A percentile compares a stretch with the other conserved stretches of the same genome.
These are phyloP conservation scores for Seminavis robusta DNA, from an alignment of 108 stramenopile species.

Conservation along the genomic window DNA sequence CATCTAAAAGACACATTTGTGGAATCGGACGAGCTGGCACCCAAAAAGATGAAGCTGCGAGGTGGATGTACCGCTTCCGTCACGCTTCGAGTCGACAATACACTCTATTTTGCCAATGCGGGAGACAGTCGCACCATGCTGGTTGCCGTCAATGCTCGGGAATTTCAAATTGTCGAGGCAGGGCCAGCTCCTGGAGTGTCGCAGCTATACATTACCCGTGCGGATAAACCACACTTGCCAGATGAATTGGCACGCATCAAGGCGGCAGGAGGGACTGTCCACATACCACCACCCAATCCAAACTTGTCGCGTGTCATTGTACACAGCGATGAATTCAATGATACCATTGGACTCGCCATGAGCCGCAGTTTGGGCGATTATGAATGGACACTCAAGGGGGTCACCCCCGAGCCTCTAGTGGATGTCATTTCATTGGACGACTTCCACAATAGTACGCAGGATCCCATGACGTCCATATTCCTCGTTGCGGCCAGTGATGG, in stretches of 20 bases:
- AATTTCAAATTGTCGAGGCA: neutral
- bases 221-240: conserved; percentile 59
- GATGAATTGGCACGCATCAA: conserved; percentile 62
- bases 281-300: conserved; percentile 40
- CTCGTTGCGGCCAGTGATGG: conserved; percentile 70
- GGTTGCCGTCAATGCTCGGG: conserved; percentile 12
- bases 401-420: conserved; percentile 66
- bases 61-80: conserved; percentile 70
- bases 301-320: conserved; percentile 45
- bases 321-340: conserved; percentile 16
- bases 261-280: conserved; percentile 52
- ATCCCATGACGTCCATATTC: conserved; percentile 29
- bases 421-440: conserved; percentile 43
- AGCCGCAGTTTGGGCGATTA: conserved; percentile 69
- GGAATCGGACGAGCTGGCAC: conserved; percentile 43
- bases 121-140: conserved; percentile 66
- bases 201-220: conserved; percentile 18
- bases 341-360: conserved; percentile 69
- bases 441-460: conserved; percentile 5
- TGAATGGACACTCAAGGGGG: conserved; percentile 60
- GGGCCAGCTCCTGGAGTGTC: no score
- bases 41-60: conserved; percentile 22
- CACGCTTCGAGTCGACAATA: conserved; percentile 39
- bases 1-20: conserved; percentile 43
- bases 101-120: conserved; percentile 60